Percentiles rank a stretch among this genome's conserved stretches.
These are phyloP conservation scores for Hanseniaspora clermontiae DNA, from an alignment of 805 yeast genomes.

Conservation along the genomic window DNA sequence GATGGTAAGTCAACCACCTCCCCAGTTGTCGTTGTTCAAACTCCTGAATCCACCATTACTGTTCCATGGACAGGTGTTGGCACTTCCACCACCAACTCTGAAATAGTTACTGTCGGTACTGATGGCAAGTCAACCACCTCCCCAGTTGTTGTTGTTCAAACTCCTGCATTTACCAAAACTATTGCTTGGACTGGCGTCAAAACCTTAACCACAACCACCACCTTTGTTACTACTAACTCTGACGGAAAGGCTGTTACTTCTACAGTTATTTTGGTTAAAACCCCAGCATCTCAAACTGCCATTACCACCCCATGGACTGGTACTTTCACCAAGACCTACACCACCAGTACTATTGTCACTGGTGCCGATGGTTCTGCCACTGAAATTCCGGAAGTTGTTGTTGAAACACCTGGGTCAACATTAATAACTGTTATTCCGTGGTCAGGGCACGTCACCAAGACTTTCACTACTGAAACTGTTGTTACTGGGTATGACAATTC, in stretches of 20 bases:
- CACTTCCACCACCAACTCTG: not conserved
- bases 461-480: not conserved
- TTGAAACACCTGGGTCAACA: not conserved
- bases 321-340: not conserved
- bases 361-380: conserved; percentile 15
- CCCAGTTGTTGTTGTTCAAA: not conserved
- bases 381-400: not conserved
- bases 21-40: not conserved
- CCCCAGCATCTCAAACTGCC: not conserved
- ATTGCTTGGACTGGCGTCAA: not conserved
- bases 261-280: too few relatives aligned
- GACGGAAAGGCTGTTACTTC: too few relatives aligned
- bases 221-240: too few relatives aligned
- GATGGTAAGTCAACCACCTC: not conserved
- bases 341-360: not conserved
- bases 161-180: not conserved
- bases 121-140: not conserved
- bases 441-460: too few relatives aligned
- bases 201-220: not conserved
- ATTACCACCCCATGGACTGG: not conserved
- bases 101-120: not conserved
- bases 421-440: too few relatives aligned
- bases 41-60: not conserved
- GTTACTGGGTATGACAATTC: not conserved
- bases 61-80: not conserved